Conservation (phyloP, 1,284 basidiomycete species). For the Rhodotorula sp. region DNA sequence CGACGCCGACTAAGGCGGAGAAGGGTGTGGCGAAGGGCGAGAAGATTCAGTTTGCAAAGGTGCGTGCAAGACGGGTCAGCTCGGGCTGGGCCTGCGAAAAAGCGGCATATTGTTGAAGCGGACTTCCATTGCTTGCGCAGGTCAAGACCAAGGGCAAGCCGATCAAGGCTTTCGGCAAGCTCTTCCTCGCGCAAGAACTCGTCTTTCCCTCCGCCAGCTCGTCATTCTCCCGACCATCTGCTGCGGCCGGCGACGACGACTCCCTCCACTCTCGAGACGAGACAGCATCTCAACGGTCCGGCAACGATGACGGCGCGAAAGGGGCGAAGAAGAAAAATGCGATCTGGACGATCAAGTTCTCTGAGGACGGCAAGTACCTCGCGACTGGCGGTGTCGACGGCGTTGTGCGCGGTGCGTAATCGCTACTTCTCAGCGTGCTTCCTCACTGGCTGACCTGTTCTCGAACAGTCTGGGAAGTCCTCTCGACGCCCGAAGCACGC, state of each 20-base stretch:
- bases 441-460: background rate
- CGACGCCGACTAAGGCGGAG: conserved; percentile 1
- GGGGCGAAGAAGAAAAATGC: conserved; percentile 41
- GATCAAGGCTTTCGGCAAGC: conserved; percentile 39
- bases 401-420: conserved; percentile 42
- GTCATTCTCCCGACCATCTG: background rate
- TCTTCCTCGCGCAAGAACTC: conserved; percentile 49
- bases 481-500: conserved; percentile 26
- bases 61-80: background rate
- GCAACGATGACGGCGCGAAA: background rate
- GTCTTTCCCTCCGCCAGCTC: conserved; percentile 12
- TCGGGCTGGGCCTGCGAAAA: background rate
- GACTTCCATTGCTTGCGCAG: background rate
- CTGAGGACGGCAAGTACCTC: conserved; percentile 47
- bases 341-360: conserved; percentile 48
- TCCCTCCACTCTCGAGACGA: conserved; percentile 5
- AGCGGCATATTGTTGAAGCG: background rate
- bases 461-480: conserved; percentile 40
- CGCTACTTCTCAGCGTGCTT: background rate
- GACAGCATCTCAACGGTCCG: background rate
- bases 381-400: conserved; percentile 49
- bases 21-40: background rate
- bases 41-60: conserved; percentile 8
- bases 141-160: conserved; percentile 36
- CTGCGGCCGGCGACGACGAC: background rate